Base-by-base conservation (phyloP, 1,139 yeast genomes). In the Taphrina pruni region DNA sequence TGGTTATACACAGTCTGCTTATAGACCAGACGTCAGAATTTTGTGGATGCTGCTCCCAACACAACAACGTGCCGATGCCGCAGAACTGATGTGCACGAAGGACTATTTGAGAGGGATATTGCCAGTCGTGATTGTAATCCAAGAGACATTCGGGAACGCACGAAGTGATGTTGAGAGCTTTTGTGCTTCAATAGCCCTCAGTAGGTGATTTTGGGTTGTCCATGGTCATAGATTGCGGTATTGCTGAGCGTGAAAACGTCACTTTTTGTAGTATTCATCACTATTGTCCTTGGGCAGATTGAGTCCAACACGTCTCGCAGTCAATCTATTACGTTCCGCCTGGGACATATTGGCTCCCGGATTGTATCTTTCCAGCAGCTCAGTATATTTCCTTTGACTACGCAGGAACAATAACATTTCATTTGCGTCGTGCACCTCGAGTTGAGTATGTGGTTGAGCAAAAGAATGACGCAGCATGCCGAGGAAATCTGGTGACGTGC, bases 261-360 rank as follows among this genome's bases (percentile, higher is more conserved):
- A 20, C 48, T 64, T 64, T 39, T 64, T 55, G 56, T 45, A 64
- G 51, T 21, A 55, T 8, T 64, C 67, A 35, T 64, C 67, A 20
- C 61, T 54, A 38, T 64, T 70, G 57, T 71, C 72, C 65, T 79
- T 80, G 0, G 90, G 90, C 17, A 87, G 79, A 69, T 85, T 84
- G 69, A 93, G 83, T 0, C 99, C 99, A 14, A 94, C 99, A 72
- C 88, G 84, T 70, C 87, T 84, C 5, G 98, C 99, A 3, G 96
- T 88, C 75, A 85, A 85, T 74, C 87, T 82, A 36, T 93, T 87
- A 70, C 88, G 87, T 72, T 93, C 97, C 70, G 85, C 86, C 75
- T 89, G 96, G 43, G 86, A 84, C 87, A 89, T 85, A 52, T 85
- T 85, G 72, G 89, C 82, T 0, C 96, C 96, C 1, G 96, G 94